A percentile compares a stretch with the other conserved stretches of the same genome.
Conservation (phyloP, 441 rosid genomes). For the Dalechampia spathulata region DNA sequence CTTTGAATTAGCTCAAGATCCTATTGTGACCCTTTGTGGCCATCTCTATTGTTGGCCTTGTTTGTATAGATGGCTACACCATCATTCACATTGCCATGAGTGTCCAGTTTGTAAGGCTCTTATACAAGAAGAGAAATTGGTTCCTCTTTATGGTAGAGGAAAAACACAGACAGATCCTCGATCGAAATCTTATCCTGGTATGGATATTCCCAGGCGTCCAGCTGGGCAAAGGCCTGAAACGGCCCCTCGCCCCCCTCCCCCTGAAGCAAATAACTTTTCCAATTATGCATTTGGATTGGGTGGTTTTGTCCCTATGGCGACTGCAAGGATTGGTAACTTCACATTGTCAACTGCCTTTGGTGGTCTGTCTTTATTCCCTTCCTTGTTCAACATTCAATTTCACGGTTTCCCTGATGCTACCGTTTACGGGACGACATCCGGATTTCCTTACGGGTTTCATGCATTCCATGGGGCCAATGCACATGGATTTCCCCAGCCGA, state of each 20-base stretch:
- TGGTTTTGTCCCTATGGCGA: constrained; percentile 52
- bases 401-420: constrained; percentile 61
- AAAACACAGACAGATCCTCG: constrained; percentile 61
- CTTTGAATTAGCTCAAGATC: constrained; percentile 87
- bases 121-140: constrained; percentile 70
- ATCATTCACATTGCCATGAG: constrained; percentile 75
- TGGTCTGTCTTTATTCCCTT: constrained; percentile 50
- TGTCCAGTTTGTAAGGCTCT: constrained; percentile 91
- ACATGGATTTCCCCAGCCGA: constrained; percentile 24
- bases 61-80: constrained; percentile 71
- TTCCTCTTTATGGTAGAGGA: constrained; percentile 90
- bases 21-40: constrained; percentile 85
- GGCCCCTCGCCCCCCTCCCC: constrained; percentile 37
- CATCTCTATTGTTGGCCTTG: constrained; percentile 83
- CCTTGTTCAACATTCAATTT: constrained; percentile 55
- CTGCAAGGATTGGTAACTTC: constrained; percentile 59
- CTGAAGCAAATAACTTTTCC: constrained; percentile 29
- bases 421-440: constrained; percentile 51
- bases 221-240: constrained; percentile 76
- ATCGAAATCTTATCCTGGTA: constrained; percentile 48
- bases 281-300: constrained; percentile 63
- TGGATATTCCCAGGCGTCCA: constrained; percentile 57
- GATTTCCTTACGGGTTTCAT: constrained; percentile 47
- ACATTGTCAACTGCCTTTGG: constrained; percentile 51
- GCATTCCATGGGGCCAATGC: constrained; percentile 44